Evolutionary conservation across 371 early-diverging fungal genomes (phyloP).

Genomic region (Saksenaea vasiformis): DNA sequence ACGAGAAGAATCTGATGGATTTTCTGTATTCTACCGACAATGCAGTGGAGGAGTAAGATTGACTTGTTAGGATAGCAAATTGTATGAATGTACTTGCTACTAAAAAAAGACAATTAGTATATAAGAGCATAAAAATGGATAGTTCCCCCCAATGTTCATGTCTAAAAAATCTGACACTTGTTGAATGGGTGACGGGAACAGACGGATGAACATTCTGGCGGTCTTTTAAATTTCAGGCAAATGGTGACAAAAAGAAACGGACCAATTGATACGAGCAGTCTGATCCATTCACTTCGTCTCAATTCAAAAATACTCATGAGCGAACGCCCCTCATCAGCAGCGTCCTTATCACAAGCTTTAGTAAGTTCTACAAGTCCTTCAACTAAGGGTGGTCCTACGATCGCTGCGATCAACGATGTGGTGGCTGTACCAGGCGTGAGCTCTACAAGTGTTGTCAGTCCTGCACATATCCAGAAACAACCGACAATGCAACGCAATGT

Average conservation of each 20-base stretch:
- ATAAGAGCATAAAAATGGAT: no score
- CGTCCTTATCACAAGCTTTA: background rate
- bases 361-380: background rate
- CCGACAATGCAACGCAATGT: conserved; percentile 48
- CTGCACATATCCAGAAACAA: conserved; percentile 1
- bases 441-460: background rate
- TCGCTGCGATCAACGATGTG: background rate
- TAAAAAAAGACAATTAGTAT: no score
- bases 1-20: background rate
- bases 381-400: background rate
- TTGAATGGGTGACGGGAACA: no score
- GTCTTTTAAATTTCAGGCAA: background rate
- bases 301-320: background rate
- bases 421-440: background rate
- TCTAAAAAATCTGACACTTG: no score
- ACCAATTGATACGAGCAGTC: background rate
- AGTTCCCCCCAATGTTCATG: no score
- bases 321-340: background rate
- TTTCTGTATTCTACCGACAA: background rate
- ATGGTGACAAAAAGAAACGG: background rate
- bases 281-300: background rate
- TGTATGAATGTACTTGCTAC: background rate
- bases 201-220: no score
- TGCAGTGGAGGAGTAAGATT: background rate
- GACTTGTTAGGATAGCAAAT: background rate